A percentile compares a stretch with the other conserved stretches of the same genome.
phyloP scores from a whole-genome alignment of 2,329 filamentous ascomycete species.

The Akanthomyces lecanii region DNA sequence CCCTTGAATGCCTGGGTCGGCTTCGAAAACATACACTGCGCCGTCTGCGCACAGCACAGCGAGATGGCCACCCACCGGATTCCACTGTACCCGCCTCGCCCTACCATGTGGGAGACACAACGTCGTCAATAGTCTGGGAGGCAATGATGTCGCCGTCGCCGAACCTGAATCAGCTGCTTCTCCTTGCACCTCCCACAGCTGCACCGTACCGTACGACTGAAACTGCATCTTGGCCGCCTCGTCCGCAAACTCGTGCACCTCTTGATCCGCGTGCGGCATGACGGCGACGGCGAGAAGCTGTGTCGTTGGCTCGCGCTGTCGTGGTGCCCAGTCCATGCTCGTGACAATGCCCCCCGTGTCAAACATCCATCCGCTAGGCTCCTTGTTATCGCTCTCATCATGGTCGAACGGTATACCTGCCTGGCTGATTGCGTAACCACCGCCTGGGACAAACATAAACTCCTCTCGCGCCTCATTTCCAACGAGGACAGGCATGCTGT shows the following conservation, averaged over 20 bases:
- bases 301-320: conserved; percentile 25
- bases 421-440: conserved; percentile 26
- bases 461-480: conserved; percentile 30
- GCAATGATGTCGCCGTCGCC: conserved; percentile 30
- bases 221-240: conserved; percentile 35
- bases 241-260: conserved; percentile 36
- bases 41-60: conserved; percentile 51
- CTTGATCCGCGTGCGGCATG: conserved; percentile 48
- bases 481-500: conserved; percentile 31
- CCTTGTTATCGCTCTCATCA: conserved; percentile 23
- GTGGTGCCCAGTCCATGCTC: conserved; percentile 50
- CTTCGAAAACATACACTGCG: conserved; percentile 44
- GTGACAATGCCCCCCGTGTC: conserved; percentile 51
- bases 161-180: conserved; percentile 25
- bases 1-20: conserved; percentile 28
- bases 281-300: conserved; percentile 51
- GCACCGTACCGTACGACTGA: conserved; percentile 43
- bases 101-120: conserved; percentile 50
- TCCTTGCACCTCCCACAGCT: conserved; percentile 47
- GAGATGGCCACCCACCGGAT: conserved; percentile 44
- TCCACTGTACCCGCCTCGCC: conserved; percentile 50
- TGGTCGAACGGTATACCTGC: conserved; percentile 28
- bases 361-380: conserved; percentile 47
- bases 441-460: conserved; percentile 26
- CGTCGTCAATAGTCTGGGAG: conserved; percentile 39